Base-by-base conservation (phyloP, 192 early-diverging fungal species). In the Diversispora eburnea region DNA sequence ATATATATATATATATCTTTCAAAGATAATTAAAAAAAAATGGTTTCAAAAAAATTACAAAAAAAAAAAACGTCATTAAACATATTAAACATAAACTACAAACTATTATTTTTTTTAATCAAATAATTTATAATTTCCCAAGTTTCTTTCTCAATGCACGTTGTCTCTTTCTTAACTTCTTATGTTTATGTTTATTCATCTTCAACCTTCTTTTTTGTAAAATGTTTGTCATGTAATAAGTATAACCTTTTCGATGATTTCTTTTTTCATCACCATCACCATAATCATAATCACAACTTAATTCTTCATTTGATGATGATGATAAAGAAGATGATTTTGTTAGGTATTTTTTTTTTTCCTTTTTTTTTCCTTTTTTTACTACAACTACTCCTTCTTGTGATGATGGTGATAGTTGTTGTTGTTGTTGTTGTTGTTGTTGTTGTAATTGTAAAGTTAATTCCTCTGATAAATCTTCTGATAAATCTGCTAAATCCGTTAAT, bases 161-260 rank as follows among this genome's bases (percentile, higher is more conserved):
- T 42, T 84, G 88, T 80, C 88, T 86, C 81, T 91, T 92, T 74
- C 91, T 85, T 64, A 90, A 77, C 79, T 98, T 98, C 80, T 91
- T 92, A 79, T 91, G 91, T 83, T 98, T 98, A 85, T 98, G 94
- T 83, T 96, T 98, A 77, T 95, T 95, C 94, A 96, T 95, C 89
- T 94, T 95, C 82, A 90, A 89, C 75, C 84, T 90, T 64, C 94
- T 87, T 77, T 91, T 91, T 81, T 94, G 90, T 73, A 89, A 79
- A 43, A 95, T 91, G 74, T 87, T 92, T 33, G 94, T 93, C 80
- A 90, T 76, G 57, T 89, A 82, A 42, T 77, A 80, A 58, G 19
- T 51, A 33, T 8, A 22, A 6, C 9, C 77, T 86, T 79, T 20
- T 56, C 74, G 12, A 66, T 78, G 39, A 68, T 75, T 45, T 75